Percentiles rank a stretch among this genome's conserved stretches.
Conservation (phyloP, 345 rosid species). For the Aquilaria yunnanensis region DNA sequence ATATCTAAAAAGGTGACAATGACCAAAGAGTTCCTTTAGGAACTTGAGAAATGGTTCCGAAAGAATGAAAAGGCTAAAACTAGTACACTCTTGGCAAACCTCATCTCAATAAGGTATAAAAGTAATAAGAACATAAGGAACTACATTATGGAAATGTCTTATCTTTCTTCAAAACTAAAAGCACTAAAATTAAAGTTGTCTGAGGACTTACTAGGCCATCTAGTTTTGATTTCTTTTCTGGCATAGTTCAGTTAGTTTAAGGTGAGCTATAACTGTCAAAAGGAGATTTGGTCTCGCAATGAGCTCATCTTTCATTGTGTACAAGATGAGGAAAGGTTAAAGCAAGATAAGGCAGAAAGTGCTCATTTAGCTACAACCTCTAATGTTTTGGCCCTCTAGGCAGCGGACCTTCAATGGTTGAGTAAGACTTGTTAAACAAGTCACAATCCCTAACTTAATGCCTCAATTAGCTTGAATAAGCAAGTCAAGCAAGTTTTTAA, state of each 20-base stretch:
- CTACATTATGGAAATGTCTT: neutral
- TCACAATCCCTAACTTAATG: too few species aligned
- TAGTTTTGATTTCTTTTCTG: neutral
- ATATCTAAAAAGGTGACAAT: neutral
- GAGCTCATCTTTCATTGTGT: neutral
- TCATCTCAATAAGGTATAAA: neutral
- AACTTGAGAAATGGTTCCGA: constrained; percentile 7
- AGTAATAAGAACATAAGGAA: too few species aligned
- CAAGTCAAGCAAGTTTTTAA: too few species aligned
- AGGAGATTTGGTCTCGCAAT: neutral
- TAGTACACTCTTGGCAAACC: neutral
- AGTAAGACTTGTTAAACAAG: too few species aligned
- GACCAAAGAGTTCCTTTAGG: too few species aligned
- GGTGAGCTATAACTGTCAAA: constrained; percentile 4
- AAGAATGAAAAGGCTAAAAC: constrained; percentile 9
- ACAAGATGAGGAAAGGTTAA: neutral
- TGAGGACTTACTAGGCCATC: neutral
- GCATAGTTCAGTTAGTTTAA: neutral
- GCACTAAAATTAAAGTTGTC: neutral
- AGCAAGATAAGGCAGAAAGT: neutral
- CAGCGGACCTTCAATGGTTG: too few species aligned
- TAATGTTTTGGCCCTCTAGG: neutral
- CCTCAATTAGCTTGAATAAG: too few species aligned
- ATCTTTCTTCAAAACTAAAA: neutral
- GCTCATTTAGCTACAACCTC: neutral